Evolutionary conservation across 169 alveolate genomes (phyloP).

Genomic region (Cryptosporidium meleagridis): DNA sequence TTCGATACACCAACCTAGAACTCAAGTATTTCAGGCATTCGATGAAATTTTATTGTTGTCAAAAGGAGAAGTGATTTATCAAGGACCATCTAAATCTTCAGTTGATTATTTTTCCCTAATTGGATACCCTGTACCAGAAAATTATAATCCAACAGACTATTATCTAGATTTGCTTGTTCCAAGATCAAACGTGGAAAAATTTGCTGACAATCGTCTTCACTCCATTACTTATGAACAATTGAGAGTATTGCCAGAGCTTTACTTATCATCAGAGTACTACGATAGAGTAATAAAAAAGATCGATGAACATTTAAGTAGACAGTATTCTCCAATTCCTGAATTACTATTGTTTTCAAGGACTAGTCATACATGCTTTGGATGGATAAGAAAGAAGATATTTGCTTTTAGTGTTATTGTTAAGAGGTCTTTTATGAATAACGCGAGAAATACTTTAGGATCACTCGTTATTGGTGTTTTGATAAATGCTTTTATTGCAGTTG

Average conservation of each 20-base stretch:
- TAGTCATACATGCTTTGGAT: background rate
- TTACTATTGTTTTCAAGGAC: conserved; percentile 1
- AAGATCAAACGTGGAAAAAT: conserved; percentile 28
- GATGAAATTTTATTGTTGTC: conserved; percentile 82
- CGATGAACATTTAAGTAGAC: conserved; percentile 1
- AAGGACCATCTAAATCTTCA: conserved; percentile 76
- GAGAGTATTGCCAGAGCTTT: conserved; percentile 31
- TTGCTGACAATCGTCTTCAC: conserved; percentile 29
- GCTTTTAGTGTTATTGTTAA: conserved; percentile 5
- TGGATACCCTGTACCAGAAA: conserved; percentile 77
- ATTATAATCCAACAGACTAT: conserved; percentile 79
- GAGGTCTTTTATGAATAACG: conserved; percentile 34
- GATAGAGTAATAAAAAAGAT: conserved; percentile 11
- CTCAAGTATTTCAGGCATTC: conserved; percentile 81
- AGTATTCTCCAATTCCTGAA: conserved; percentile 14
- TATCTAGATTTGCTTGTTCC: conserved; percentile 51
- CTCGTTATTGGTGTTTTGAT: conserved; percentile 1
- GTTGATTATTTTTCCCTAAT: conserved; percentile 37
- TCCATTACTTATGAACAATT: conserved; percentile 52
- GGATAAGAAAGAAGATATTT: background rate
- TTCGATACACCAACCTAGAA: conserved; percentile 87
- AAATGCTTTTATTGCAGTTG: conserved; percentile 23
- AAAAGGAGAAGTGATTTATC: conserved; percentile 82
- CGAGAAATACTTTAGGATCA: conserved; percentile 15
- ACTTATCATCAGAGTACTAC: conserved; percentile 29